phyloP scores from a whole-genome alignment of 2,329 filamentous ascomycete species.

The Epichloe festucae region DNA sequence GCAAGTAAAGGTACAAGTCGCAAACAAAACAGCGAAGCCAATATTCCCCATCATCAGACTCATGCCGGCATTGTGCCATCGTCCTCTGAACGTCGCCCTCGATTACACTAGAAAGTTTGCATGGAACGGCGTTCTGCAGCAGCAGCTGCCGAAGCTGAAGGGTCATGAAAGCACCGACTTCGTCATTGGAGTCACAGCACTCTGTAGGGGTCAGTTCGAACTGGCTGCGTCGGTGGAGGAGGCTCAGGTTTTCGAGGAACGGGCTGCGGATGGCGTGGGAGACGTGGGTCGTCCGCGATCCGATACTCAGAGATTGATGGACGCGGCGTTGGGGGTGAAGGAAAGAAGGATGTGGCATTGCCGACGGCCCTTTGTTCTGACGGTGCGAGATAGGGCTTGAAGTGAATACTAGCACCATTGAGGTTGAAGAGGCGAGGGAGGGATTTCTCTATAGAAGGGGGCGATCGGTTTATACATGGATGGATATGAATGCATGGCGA shows the following conservation, averaged over 20 bases:
- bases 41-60: constrained; percentile 64
- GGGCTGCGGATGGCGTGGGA: constrained; percentile 14
- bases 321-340: constrained; percentile 43
- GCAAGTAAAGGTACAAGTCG: constrained; percentile 56
- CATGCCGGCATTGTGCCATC: constrained; percentile 62
- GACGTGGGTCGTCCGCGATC: constrained; percentile 26
- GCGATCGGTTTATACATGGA: too few relatives aligned
- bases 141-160: constrained; percentile 49
- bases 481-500: too few relatives aligned
- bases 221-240: constrained; percentile 73
- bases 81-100: constrained; percentile 58
- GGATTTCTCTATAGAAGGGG: too few relatives aligned
- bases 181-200: constrained; percentile 55
- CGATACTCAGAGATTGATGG: constrained; percentile 44
- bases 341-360: constrained; percentile 55
- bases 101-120: constrained; percentile 73
- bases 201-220: constrained; percentile 75
- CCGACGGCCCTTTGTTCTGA: constrained; percentile 41
- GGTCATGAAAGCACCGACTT: constrained; percentile 48
- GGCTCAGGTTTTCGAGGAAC: constrained; percentile 33
- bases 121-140: constrained; percentile 77
- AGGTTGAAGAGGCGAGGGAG: too few relatives aligned
- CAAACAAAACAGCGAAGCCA: constrained; percentile 55
- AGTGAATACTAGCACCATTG: not conserved
- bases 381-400: constrained; percentile 21